Percentiles rank a stretch among this genome's conserved stretches.
phyloP scores from a whole-genome alignment of 495 filamentous ascomycete species.

The Penicillium diatomitis region DNA sequence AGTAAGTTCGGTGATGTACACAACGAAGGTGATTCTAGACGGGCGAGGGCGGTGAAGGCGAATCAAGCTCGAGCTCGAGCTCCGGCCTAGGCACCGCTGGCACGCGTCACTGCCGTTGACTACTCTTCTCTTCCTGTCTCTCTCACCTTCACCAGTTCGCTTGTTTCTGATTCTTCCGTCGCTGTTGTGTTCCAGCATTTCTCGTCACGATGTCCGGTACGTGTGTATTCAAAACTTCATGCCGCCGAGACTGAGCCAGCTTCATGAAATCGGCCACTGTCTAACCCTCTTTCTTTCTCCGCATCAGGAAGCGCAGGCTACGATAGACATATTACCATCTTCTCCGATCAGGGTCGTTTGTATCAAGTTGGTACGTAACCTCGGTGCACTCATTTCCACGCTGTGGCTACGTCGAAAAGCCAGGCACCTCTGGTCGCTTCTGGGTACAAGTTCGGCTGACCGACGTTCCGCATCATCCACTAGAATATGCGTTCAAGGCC shows the following conservation, averaged over 20 bases:
- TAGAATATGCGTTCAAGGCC: slow-evolving; percentile 99
- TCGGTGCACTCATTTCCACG: neutral
- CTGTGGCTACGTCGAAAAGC: neutral
- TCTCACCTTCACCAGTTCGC: slow-evolving; percentile 5
- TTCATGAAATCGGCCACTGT: slow-evolving; percentile 29
- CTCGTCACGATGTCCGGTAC: slow-evolving; percentile 37
- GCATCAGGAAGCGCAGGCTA: slow-evolving; percentile 82
- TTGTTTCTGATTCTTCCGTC: slow-evolving; percentile 3
- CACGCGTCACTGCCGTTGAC: slow-evolving; percentile 31
- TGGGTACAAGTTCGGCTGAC: slow-evolving; percentile 15
- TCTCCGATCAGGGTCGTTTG: slow-evolving; percentile 94
- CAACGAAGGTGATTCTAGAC: no score
- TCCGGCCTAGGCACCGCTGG: slow-evolving; percentile 39
- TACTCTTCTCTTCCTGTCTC: slow-evolving; percentile 12
- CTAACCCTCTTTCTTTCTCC: slow-evolving; percentile 23
- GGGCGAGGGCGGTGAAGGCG: slow-evolving; percentile 17
- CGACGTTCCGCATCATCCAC: slow-evolving; percentile 7
- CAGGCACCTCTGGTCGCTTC: neutral
- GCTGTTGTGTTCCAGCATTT: slow-evolving; percentile 6
- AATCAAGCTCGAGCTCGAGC: slow-evolving; percentile 33
- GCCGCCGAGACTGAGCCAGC: slow-evolving; percentile 4
- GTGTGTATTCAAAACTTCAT: slow-evolving; percentile 3
- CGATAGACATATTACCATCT: slow-evolving; percentile 99
- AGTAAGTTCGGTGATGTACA: no score
- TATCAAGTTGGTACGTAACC: slow-evolving; percentile 93